Conservation (phyloP, 148 eudicot species). For the Amaranthus palmeri region DNA sequence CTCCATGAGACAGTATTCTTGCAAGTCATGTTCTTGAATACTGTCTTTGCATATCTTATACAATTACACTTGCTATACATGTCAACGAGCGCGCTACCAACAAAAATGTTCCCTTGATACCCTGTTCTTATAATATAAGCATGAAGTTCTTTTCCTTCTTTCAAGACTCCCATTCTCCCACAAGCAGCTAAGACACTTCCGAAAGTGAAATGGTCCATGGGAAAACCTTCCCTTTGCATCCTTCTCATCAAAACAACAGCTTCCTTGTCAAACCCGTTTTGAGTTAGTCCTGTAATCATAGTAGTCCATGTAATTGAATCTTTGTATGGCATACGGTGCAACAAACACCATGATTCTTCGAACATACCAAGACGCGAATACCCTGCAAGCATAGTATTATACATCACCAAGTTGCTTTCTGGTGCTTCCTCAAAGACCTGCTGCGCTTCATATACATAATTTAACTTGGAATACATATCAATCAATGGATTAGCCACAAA, state of each 20-base stretch:
- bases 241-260: slow-evolving; percentile 49
- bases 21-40: slow-evolving; percentile 50
- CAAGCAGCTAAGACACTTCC: slow-evolving; percentile 83
- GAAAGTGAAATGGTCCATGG: slow-evolving; percentile 73
- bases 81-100: slow-evolving; percentile 85
- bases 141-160: slow-evolving; percentile 81
- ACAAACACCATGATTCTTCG: slow-evolving; percentile 45
- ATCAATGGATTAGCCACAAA: slow-evolving; percentile 82
- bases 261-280: slow-evolving; percentile 53
- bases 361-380: slow-evolving; percentile 62
- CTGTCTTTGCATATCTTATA: slow-evolving; percentile 53
- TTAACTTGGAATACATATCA: slow-evolving; percentile 80
- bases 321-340: slow-evolving; percentile 49
- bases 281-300: slow-evolving; percentile 67
- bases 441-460: slow-evolving; percentile 44
- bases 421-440: slow-evolving; percentile 59
- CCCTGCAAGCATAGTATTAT: slow-evolving; percentile 76
- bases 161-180: slow-evolving; percentile 52
- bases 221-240: slow-evolving; percentile 53
- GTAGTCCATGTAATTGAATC: slow-evolving; percentile 88
- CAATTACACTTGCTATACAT: slow-evolving; percentile 74
- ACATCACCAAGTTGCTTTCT: slow-evolving; percentile 76
- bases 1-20: slow-evolving; percentile 87
- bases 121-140: slow-evolving; percentile 50
- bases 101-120: slow-evolving; percentile 51